Percentiles rank a stretch among this genome's conserved stretches.
Conservation (phyloP, 768 basidiomycete genomes). For the Russula griseocarnosa region DNA sequence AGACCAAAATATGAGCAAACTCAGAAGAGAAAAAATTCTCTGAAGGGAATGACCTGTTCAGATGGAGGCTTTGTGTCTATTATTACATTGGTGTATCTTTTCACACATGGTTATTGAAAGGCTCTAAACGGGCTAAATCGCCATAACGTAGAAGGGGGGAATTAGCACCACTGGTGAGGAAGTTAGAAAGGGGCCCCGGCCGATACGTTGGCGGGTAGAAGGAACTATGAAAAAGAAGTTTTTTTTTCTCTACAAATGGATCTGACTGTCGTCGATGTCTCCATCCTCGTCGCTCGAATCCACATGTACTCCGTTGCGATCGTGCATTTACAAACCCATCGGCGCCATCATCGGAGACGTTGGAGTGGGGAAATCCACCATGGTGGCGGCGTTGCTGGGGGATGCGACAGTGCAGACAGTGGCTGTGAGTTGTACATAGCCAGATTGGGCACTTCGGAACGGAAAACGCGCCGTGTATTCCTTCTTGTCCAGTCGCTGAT, state of each 20-base stretch:
- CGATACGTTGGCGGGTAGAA: not conserved
- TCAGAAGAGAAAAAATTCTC: too few relatives aligned
- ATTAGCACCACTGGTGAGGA: not conserved
- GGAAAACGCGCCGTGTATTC: conserved; percentile 22
- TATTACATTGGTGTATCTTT: not conserved
- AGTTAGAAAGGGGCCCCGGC: too few relatives aligned
- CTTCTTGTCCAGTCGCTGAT: conserved; percentile 31
- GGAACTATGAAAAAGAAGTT: too few relatives aligned
- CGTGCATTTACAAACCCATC: conserved; percentile 9
- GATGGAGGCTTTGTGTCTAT: not conserved
- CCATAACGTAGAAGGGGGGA: not conserved
- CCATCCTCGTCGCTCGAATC: conserved; percentile 32
- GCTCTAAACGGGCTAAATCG: not conserved
- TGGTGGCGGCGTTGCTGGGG: conserved; percentile 10
- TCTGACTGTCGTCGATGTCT: conserved; percentile 29
- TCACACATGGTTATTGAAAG: not conserved
- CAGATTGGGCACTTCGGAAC: conserved; percentile 8
- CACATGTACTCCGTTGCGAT: conserved; percentile 13
- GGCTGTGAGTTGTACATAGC: conserved; percentile 18
- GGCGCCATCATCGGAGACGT: conserved; percentile 15
- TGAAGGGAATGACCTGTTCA: not conserved
- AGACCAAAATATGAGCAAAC: too few relatives aligned
- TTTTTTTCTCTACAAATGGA: not conserved
- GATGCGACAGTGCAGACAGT: not conserved
- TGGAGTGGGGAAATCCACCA: conserved; percentile 18